Conservation (phyloP, 2,329 filamentous ascomycete species). For the Boeremia lycopersici region DNA sequence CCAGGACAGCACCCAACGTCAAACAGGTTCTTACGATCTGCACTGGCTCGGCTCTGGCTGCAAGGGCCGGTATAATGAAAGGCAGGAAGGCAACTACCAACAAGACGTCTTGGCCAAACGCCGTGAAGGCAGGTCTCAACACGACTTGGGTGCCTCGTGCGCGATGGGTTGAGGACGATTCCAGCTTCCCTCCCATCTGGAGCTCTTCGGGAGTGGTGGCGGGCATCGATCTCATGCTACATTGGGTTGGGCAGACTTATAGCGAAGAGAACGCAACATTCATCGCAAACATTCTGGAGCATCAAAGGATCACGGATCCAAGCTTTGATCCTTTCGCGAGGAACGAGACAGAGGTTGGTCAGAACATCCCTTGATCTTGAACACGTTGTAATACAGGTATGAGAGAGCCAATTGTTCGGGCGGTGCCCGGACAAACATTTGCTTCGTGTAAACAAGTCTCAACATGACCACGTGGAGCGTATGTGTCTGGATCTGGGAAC, state of each 20-base stretch:
- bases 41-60: slow-evolving; percentile 65
- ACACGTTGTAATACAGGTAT: neutral
- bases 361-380: neutral
- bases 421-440: neutral
- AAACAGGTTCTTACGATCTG: slow-evolving; percentile 68
- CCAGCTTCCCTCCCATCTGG: slow-evolving; percentile 58
- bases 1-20: slow-evolving; percentile 54
- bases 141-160: slow-evolving; percentile 67
- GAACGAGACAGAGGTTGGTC: slow-evolving; percentile 16
- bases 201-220: slow-evolving; percentile 66
- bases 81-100: slow-evolving; percentile 58
- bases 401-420: neutral
- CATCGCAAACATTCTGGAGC: slow-evolving; percentile 62
- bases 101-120: slow-evolving; percentile 40
- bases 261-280: slow-evolving; percentile 58
- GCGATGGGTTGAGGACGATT: slow-evolving; percentile 68
- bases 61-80: slow-evolving; percentile 64
- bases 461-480: slow-evolving; percentile 1
- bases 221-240: slow-evolving; percentile 65
- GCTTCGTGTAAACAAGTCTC: neutral
- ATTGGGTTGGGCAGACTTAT: slow-evolving; percentile 60
- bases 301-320: slow-evolving; percentile 59
- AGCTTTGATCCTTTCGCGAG: slow-evolving; percentile 61
- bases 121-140: slow-evolving; percentile 53
- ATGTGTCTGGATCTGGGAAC: no score